These are phyloP conservation scores for Scheffersomyces ergatensis DNA, from an alignment of 805 yeast species.

Conservation along the genomic window DNA sequence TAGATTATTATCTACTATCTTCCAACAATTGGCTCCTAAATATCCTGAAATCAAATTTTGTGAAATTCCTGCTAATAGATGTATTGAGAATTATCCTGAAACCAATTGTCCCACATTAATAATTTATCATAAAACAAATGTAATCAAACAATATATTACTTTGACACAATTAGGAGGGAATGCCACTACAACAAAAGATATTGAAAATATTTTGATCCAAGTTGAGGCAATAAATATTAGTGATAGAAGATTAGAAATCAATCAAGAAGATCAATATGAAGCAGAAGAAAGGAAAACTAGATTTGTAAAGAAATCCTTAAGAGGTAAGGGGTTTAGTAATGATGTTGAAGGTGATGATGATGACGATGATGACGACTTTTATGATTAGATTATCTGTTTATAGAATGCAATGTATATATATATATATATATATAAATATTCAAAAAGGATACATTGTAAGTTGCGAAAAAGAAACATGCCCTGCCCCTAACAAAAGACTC, in stretches of 20 bases:
- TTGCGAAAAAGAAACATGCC: too few species aligned
- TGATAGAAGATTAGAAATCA: slow-evolving; percentile 65
- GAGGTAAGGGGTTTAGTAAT: slow-evolving; percentile 29
- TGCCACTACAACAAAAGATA: slow-evolving; percentile 62
- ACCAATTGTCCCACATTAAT: slow-evolving; percentile 87
- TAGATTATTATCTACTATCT: slow-evolving; percentile 61
- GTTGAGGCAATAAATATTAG: slow-evolving; percentile 61
- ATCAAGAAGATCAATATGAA: slow-evolving; percentile 54
- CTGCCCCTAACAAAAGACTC: too few species aligned
- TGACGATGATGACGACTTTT: slow-evolving; percentile 13
- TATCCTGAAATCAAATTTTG: slow-evolving; percentile 85
- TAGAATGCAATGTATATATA: too few species aligned
- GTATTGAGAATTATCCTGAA: slow-evolving; percentile 91
- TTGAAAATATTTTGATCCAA: slow-evolving; percentile 70
- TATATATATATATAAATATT: too few species aligned
- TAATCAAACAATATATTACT: slow-evolving; percentile 78
- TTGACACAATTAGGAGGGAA: slow-evolving; percentile 82
- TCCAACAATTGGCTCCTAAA: slow-evolving; percentile 56
- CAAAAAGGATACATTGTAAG: too few species aligned
- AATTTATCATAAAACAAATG: slow-evolving; percentile 75
- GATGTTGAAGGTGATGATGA: slow-evolving; percentile 34
- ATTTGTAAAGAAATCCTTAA: slow-evolving; percentile 56
- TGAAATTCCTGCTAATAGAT: slow-evolving; percentile 87
- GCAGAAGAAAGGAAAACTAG: slow-evolving; percentile 52
- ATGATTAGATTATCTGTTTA: slow-evolving; percentile 13